Conservation (phyloP, 2,329 filamentous ascomycete species). For the Ascochyta rabiei region DNA sequence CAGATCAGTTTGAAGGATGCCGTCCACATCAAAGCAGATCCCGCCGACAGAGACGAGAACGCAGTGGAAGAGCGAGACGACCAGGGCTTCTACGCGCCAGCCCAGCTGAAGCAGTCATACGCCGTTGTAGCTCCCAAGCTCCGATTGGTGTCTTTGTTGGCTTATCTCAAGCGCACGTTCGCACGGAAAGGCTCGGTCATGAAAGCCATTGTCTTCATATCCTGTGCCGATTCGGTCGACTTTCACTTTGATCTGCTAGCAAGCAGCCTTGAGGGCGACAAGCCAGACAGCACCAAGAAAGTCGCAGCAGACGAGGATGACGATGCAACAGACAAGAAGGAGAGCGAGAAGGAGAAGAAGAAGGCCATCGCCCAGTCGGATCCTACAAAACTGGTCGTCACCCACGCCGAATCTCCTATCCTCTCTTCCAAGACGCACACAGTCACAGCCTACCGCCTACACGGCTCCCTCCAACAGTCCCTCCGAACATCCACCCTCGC, state of each 20-base stretch:
- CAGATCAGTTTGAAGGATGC: constrained; percentile 96
- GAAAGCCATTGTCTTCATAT: constrained; percentile 97
- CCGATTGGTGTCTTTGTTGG: constrained; percentile 84
- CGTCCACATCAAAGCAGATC: constrained; percentile 78
- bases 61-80: constrained; percentile 53
- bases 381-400: constrained; percentile 54
- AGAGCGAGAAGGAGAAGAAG: constrained; percentile 27
- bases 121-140: constrained; percentile 87
- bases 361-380: constrained; percentile 49
- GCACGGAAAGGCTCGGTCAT: constrained; percentile 87
- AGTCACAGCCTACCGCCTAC: constrained; percentile 83
- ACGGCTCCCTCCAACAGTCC: constrained; percentile 88
- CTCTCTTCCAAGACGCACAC: constrained; percentile 78
- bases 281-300: constrained; percentile 29
- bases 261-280: constrained; percentile 41
- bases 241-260: constrained; percentile 90
- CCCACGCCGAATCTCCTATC: constrained; percentile 71
- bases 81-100: constrained; percentile 76
- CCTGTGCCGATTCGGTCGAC: constrained; percentile 94
- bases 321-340: constrained; percentile 16
- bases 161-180: constrained; percentile 85
- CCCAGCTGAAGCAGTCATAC: constrained; percentile 93
- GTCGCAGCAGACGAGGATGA: constrained; percentile 33
- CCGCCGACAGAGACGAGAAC: constrained; percentile 58
- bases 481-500: constrained; percentile 85